Conservation (phyloP, 352 stramenopile species). For the Pythium grandisporangium region DNA sequence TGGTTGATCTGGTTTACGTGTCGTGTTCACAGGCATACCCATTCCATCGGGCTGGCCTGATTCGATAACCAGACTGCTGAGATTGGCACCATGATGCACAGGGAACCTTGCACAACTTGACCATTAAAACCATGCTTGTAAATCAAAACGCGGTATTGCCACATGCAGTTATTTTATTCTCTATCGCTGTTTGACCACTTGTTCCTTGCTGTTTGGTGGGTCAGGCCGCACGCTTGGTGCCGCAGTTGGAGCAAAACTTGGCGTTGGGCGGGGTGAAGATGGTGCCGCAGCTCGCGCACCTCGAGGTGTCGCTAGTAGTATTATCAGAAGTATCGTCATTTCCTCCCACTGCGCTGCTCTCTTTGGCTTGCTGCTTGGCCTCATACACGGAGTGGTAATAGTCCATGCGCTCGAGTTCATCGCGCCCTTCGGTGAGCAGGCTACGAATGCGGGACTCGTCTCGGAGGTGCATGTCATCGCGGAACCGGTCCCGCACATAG, state of each 20-base stretch:
- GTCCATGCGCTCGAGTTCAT: constrained; percentile 81
- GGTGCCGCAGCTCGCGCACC: constrained; percentile 31
- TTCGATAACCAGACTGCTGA: no score
- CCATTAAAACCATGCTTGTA: no score
- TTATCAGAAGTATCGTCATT: no score
- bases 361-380: constrained; percentile 34
- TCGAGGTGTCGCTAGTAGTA: no score
- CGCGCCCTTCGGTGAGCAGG: constrained; percentile 46
- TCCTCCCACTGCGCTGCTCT: constrained; percentile 1
- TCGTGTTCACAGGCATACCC: constrained; percentile 8
- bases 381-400: constrained; percentile 83
- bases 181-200: no score
- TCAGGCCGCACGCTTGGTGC: constrained; percentile 42
- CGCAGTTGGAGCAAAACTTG: constrained; percentile 73
- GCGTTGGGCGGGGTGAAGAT: constrained; percentile 34
- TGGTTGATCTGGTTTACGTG: background rate
- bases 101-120: no score
- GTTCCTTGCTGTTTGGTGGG: no score
- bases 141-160: no score
- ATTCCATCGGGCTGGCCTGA: constrained; percentile 6
- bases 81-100: no score
- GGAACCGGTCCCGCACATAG: constrained; percentile 78
- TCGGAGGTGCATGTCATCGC: constrained; percentile 29
- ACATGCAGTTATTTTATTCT: no score
- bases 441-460: constrained; percentile 45